Base-by-base conservation (phyloP, 441 rosid species). In the Gossypium gossypioides region DNA sequence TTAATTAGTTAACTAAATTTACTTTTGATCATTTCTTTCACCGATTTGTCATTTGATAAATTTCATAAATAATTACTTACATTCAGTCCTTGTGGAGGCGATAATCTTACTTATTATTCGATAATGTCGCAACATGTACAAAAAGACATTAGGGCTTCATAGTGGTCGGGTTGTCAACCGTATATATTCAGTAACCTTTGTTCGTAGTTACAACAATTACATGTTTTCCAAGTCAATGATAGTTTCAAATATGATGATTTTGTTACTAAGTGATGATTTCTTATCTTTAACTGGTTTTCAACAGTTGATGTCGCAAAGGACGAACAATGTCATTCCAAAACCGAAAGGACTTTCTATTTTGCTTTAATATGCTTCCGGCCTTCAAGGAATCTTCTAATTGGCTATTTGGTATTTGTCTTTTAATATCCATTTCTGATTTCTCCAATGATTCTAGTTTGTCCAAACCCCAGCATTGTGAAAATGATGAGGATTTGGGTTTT, bases 361-460 rank as follows among this genome's bases (percentile, higher is more conserved):
- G 37, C 37, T 32, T 32, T 32, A 21, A 15, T 15, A 15, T 50
- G 54, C 54, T n/a, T n/a, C 25, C 59, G 60, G 25, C 29, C 3
- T 6, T 25, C 63, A 58, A 4, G 7, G 78, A 34, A 66, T 68
- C 68, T 71, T 68, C 48, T n/a, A 13, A 3, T 46, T 4, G 44
- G 37, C 16, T 8, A 2, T 37, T 44, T 66, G 73, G 54, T 24
- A 25, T 32, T 55, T 71, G 74, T 81, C 75, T 61, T 57, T 4
- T 40, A 42, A 58, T 69, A 1, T 6, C 29, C 18, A 0, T 59
- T 27, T 72, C 15, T 8, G 78, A 74, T 69, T 58, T 54, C 76
- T 66, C 56, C 84, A 40, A 81, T 62, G 78, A 37, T 59, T 71
- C 54, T 68, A 79, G 73, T 25, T 48, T 66, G 32, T 12, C 58